phyloP scores from a whole-genome alignment of 2,329 filamentous ascomycete genomes.

The Coleophoma cylindrospora region DNA sequence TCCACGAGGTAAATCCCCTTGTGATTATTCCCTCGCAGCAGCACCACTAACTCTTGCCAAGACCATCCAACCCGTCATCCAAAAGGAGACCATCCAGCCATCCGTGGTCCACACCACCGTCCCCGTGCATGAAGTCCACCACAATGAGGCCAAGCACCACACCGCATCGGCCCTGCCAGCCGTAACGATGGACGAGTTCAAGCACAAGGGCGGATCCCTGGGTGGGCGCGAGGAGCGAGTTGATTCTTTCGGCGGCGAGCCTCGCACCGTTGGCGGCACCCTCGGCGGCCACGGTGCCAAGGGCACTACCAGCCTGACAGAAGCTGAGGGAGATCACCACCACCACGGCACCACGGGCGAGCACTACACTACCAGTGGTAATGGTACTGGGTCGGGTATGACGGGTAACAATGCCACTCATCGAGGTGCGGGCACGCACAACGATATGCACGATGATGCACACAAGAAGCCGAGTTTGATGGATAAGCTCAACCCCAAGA shows the following conservation, averaged over 20 bases:
- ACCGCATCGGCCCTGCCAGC: conserved; percentile 57
- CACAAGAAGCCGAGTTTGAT: conserved; percentile 41
- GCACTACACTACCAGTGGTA: neutral
- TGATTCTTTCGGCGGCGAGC: conserved; percentile 58
- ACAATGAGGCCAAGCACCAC: conserved; percentile 63
- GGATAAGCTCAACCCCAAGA: conserved; percentile 49
- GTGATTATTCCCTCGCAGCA: neutral
- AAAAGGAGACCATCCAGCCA: conserved; percentile 65
- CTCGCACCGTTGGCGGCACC: conserved; percentile 36
- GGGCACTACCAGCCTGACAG: conserved; percentile 22
- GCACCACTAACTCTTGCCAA: neutral
- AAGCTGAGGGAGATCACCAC: conserved; percentile 8
- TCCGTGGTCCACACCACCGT: conserved; percentile 67
- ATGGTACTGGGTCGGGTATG: conserved; percentile 1
- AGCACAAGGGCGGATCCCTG: conserved; percentile 45
- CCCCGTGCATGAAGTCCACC: conserved; percentile 68
- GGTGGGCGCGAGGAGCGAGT: conserved; percentile 48
- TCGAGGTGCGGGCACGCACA: neutral
- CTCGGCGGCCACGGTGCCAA: conserved; percentile 20
- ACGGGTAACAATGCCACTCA: no score
- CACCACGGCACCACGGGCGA: conserved; percentile 2
- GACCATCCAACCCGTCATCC: conserved; percentile 62
- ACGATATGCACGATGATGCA: conserved; percentile 4
- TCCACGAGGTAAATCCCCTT: conserved; percentile 14
- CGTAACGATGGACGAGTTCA: conserved; percentile 61